Evolutionary conservation across 495 filamentous ascomycete genomes (phyloP), one percentile per base, ranked within the genome.

Genomic region (Hyaloscypha finlandica): DNA sequence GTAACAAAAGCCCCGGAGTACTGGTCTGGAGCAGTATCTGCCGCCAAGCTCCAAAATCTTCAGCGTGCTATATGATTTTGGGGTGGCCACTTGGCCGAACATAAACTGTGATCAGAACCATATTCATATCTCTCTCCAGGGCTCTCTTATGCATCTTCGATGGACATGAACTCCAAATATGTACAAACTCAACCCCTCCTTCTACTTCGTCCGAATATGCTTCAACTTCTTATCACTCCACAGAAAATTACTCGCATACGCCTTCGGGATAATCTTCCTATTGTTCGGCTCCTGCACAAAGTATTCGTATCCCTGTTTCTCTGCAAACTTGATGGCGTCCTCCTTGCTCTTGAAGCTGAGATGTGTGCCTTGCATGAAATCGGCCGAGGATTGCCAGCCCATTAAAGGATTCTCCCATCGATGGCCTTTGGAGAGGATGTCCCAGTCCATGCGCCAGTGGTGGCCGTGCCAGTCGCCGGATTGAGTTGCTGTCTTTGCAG

Each of bases 261-360:
- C 90, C 84, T 99, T 98, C 52, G 93, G 91, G 12, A 89, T 83
- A 66, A 97, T 88, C 67, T 86, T 88, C 76, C 95, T 85, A 80
- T 86, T 86, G 73, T 97, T 97, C 6, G 94, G 94, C 80, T 98
- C 95, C 82, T 98, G 95, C 25, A 98, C 92, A 78, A 97, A 97
- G 78, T 97, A 99, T 74, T 98, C 94, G 75, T 98, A 99, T 42
- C 96, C 95, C 76, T 99, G 96, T 85, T 97, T 99, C 82, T 97
- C 90, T 22, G 95, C 95, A 74, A 99, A 99, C 20, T 82, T 77
- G 70, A 99, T 94, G 68, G 95, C 95, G 73, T 96, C 94, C 77
- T 99, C 94, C 84, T 97, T 98, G 60, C 82, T 84, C 79, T 90
- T 92, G 86, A 99, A 99, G 75, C 88, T 88, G 65, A 99, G 76